phyloP scores from a whole-genome alignment of 257 asterid genomes.

The Ligustrum vulgare region DNA sequence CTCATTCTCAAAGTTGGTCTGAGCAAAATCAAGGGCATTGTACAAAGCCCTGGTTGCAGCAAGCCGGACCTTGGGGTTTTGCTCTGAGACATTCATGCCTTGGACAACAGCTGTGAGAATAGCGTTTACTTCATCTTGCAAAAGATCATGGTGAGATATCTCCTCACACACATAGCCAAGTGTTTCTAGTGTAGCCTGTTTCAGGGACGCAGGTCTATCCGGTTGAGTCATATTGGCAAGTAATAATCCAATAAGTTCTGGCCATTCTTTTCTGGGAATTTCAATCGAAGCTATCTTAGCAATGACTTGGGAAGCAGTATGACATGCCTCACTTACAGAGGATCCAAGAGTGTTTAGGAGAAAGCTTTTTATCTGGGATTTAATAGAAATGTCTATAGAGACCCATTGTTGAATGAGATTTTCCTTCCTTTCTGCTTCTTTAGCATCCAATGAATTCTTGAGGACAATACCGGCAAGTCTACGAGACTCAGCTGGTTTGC shows the following conservation, averaged over 20 bases:
- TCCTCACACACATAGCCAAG: slow-evolving; percentile 92
- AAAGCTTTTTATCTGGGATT: slow-evolving; percentile 64
- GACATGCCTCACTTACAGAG: slow-evolving; percentile 65
- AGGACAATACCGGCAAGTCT: slow-evolving; percentile 84
- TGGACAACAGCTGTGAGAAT: slow-evolving; percentile 83
- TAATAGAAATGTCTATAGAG: slow-evolving; percentile 48
- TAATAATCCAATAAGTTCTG: slow-evolving; percentile 66
- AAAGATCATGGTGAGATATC: slow-evolving; percentile 70
- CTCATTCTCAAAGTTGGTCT: slow-evolving; percentile 74
- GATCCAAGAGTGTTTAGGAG: slow-evolving; percentile 71
- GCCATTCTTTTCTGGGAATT: slow-evolving; percentile 82
- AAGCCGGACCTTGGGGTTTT: slow-evolving; percentile 61
- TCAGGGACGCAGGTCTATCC: slow-evolving; percentile 57
- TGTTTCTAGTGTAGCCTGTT: slow-evolving; percentile 79
- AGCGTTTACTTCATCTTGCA: slow-evolving; percentile 77
- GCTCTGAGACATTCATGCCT: slow-evolving; percentile 78
- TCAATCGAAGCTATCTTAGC: slow-evolving; percentile 85
- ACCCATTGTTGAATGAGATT: slow-evolving; percentile 70
- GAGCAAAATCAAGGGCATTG: slow-evolving; percentile 91
- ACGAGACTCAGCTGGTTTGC: slow-evolving; percentile 72
- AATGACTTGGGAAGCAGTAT: slow-evolving; percentile 80
- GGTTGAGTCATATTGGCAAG: slow-evolving; percentile 69
- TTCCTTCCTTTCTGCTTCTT: slow-evolving; percentile 61
- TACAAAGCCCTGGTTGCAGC: slow-evolving; percentile 79
- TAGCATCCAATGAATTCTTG: slow-evolving; percentile 83